phyloP scores from a whole-genome alignment of 1,284 basidiomycete species.

The Tilletia walkeri region DNA sequence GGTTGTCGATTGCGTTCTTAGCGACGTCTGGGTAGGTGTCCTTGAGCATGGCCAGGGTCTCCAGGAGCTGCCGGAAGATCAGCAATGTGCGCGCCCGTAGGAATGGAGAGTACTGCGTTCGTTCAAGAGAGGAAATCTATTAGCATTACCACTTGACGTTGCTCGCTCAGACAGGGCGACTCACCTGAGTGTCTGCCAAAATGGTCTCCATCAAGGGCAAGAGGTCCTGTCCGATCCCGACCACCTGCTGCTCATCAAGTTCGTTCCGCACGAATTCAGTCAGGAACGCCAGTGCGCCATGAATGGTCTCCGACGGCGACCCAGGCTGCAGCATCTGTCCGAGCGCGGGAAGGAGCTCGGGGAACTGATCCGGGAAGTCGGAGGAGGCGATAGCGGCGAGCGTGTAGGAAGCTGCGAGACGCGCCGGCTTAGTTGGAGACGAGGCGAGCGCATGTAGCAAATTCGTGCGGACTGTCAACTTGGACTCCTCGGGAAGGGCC shows the following conservation, averaged over 20 bases:
- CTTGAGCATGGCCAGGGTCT: constrained; percentile 88
- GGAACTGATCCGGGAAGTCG: constrained; percentile 53
- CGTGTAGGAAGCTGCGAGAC: constrained; percentile 42
- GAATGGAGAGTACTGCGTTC: constrained; percentile 31
- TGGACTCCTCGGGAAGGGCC: constrained; percentile 32
- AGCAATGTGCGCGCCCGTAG: constrained; percentile 72
- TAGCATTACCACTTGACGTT: background rate
- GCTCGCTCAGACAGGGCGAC: background rate
- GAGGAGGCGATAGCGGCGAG: constrained; percentile 43
- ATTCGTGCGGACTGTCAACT: constrained; percentile 35
- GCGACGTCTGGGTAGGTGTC: constrained; percentile 83
- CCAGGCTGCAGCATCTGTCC: constrained; percentile 33
- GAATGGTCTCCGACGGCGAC: constrained; percentile 25
- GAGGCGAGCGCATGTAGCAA: constrained; percentile 41
- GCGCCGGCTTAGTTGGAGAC: constrained; percentile 36
- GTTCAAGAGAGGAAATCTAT: background rate
- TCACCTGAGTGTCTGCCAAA: constrained; percentile 27
- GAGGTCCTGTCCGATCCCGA: constrained; percentile 44
- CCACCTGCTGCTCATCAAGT: constrained; percentile 51
- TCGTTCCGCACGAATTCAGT: constrained; percentile 49
- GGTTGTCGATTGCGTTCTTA: constrained; percentile 73
- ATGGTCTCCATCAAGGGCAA: constrained; percentile 44
- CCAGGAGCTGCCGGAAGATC: constrained; percentile 86
- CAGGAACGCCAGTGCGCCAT: constrained; percentile 49
- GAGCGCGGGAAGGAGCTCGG: constrained; percentile 42